These are phyloP conservation scores for Adansonia digitata DNA, from an alignment of 345 rosid species.

Conservation along the genomic window DNA sequence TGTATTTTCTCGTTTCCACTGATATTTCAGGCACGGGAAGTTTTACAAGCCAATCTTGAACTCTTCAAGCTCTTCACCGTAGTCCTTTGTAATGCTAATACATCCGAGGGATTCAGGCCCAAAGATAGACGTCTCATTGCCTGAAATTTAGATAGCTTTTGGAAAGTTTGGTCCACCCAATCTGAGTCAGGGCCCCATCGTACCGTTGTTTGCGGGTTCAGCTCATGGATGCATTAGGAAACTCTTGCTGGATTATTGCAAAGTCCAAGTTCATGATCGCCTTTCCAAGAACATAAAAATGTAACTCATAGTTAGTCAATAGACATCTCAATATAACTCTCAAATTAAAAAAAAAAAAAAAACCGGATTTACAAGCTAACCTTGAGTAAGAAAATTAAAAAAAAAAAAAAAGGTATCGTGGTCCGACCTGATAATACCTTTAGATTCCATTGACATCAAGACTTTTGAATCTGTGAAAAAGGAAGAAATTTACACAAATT, in stretches of 20 bases:
- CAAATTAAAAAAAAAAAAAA: no score
- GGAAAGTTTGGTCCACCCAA: constrained; percentile 23
- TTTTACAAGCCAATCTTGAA: constrained; percentile 22
- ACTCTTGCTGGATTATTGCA: constrained; percentile 35
- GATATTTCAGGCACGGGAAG: constrained; percentile 39
- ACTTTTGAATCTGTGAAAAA: no score
- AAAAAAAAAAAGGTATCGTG: no score
- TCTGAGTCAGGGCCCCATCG: constrained; percentile 17
- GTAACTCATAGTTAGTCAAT: no score
- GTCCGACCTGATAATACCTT: no score
- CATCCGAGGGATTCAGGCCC: constrained; percentile 38
- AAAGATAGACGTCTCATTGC: constrained; percentile 40
- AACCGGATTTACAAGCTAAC: no score
- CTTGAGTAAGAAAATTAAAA: no score
- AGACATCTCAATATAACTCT: no score
- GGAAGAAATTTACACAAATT: no score
- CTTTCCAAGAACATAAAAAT: no score
- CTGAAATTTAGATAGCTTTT: constrained; percentile 36
- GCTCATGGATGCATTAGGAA: constrained; percentile 40
- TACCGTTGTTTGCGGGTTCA: constrained; percentile 45
- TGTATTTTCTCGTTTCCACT: no score
- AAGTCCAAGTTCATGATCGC: constrained; percentile 39
- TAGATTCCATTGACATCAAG: no score
- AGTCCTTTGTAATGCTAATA: constrained; percentile 50
- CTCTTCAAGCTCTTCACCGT: constrained; percentile 33